A percentile compares a stretch with the other conserved stretches of the same genome.
Evolutionary conservation across 192 early-diverging fungal species (phyloP).

Genomic region (Phycomyces blakesleeanus): DNA sequence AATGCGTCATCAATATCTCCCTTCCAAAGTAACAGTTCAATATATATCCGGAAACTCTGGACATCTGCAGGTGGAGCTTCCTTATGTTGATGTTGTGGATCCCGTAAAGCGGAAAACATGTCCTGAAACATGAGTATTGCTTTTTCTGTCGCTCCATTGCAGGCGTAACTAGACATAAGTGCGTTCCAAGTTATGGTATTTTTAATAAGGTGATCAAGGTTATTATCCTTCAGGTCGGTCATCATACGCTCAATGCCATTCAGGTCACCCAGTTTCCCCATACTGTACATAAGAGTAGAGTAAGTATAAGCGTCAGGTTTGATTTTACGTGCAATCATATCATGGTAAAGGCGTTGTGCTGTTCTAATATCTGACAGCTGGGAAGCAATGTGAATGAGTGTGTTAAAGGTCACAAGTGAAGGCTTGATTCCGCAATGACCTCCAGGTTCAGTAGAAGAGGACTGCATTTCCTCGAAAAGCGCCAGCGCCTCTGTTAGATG

Average conservation of each 20-base stretch:
- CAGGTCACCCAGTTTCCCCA: slow-evolving; percentile 24
- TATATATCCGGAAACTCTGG: slow-evolving; percentile 28
- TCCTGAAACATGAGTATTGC: slow-evolving; percentile 26
- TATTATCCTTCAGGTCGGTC: slow-evolving; percentile 1
- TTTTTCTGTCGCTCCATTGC: slow-evolving; percentile 20
- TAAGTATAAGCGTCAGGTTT: slow-evolving; percentile 28
- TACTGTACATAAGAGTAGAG: slow-evolving; percentile 21
- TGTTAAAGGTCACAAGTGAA: slow-evolving; percentile 30
- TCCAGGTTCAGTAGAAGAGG: not conserved
- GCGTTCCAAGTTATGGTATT: slow-evolving; percentile 33
- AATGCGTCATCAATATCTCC: slow-evolving; percentile 15
- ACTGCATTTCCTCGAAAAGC: slow-evolving; percentile 29
- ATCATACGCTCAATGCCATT: slow-evolving; percentile 29
- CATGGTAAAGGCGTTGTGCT: slow-evolving; percentile 35
- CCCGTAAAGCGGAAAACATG: slow-evolving; percentile 12
- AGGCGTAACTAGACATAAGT: slow-evolving; percentile 24
- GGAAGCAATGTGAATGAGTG: slow-evolving; percentile 27
- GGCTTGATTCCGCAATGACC: slow-evolving; percentile 14
- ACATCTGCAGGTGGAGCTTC: slow-evolving; percentile 17
- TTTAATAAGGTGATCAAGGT: slow-evolving; percentile 2
- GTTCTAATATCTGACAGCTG: slow-evolving; percentile 24
- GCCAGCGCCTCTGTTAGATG: slow-evolving; percentile 32
- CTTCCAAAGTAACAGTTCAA: slow-evolving; percentile 20
- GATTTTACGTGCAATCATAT: slow-evolving; percentile 26
- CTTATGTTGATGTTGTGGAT: not conserved